Evolutionary conservation across 1,284 basidiomycete genomes (phyloP).

Genomic region (Athelia psychrophila): DNA sequence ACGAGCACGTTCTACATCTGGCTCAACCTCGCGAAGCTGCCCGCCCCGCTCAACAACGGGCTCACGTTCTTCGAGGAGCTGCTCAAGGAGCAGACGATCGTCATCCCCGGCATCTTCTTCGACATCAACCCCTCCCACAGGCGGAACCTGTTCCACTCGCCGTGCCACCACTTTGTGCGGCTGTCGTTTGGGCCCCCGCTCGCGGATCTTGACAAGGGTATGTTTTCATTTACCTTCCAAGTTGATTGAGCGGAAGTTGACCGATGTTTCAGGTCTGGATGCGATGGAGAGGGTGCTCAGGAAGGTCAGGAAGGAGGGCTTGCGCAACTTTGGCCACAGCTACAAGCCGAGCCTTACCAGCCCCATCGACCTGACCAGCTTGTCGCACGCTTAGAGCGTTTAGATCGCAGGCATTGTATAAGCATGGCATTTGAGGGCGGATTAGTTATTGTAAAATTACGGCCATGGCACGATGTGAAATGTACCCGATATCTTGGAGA

Average conservation of each 20-base stretch:
- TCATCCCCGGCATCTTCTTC: conserved; percentile 91
- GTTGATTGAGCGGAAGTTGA: conserved; percentile 1
- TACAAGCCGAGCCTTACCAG: conserved; percentile 61
- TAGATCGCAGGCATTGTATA: background rate
- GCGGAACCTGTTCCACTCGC: conserved; percentile 85
- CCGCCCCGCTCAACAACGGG: conserved; percentile 83
- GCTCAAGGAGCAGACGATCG: conserved; percentile 87
- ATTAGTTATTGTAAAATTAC: background rate
- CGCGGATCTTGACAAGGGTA: conserved; percentile 78
- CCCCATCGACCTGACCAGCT: background rate
- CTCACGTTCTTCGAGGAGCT: conserved; percentile 96
- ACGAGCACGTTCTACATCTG: conserved; percentile 88
- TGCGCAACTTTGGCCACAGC: conserved; percentile 58
- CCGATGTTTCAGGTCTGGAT: conserved; percentile 62
- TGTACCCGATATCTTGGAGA: background rate
- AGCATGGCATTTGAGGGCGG: background rate
- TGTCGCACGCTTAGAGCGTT: background rate
- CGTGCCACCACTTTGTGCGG: conserved; percentile 87
- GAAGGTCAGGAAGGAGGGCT: conserved; percentile 64
- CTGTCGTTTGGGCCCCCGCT: conserved; percentile 88
- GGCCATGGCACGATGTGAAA: background rate
- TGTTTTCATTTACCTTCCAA: conserved; percentile 13
- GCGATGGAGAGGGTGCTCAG: conserved; percentile 80
- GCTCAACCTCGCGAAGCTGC: conserved; percentile 80
- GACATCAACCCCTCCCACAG: conserved; percentile 86